Evolutionary conservation across 2,329 filamentous ascomycete species (phyloP).

Genomic region (Talaromyces piceae): DNA sequence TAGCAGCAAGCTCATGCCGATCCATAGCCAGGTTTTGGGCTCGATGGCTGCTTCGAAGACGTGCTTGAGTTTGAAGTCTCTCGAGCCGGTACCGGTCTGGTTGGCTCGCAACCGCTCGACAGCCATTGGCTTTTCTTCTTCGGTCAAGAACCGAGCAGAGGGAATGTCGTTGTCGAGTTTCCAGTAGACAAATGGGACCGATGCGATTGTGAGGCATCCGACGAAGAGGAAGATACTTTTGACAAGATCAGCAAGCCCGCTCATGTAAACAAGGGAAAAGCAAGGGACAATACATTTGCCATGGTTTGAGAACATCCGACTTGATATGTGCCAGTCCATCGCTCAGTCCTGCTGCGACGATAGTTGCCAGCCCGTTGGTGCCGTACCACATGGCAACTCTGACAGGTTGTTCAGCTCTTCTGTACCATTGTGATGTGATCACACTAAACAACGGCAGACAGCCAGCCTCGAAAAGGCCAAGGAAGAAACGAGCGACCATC

Average conservation of each 20-base stretch:
- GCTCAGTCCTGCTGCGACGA: constrained; percentile 50
- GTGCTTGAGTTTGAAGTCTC: constrained; percentile 41
- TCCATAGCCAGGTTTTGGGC: constrained; percentile 51
- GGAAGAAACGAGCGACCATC: constrained; percentile 45
- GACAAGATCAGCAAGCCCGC: not conserved
- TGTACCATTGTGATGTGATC: constrained; percentile 42
- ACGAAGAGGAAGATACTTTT: constrained; percentile 54
- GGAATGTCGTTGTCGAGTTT: constrained; percentile 52
- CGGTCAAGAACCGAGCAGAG: constrained; percentile 42
- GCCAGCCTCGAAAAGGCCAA: constrained; percentile 48
- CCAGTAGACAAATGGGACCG: constrained; percentile 53
- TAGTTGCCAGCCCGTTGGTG: constrained; percentile 52
- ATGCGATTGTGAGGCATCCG: constrained; percentile 53
- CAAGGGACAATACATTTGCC: constrained; percentile 40
- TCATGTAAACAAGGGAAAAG: not conserved
- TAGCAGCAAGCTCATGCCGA: constrained; percentile 53
- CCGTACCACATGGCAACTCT: constrained; percentile 61
- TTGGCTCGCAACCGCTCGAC: constrained; percentile 46
- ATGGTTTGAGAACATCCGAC: constrained; percentile 36
- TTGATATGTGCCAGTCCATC: constrained; percentile 52
- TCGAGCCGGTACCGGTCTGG: constrained; percentile 40
- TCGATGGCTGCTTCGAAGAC: constrained; percentile 37
- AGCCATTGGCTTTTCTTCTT: constrained; percentile 40
- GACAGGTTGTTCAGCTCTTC: constrained; percentile 52
- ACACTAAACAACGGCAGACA: constrained; percentile 40